Conservation (phyloP, 768 basidiomycete genomes). For the Guyanaporus albipodus region DNA sequence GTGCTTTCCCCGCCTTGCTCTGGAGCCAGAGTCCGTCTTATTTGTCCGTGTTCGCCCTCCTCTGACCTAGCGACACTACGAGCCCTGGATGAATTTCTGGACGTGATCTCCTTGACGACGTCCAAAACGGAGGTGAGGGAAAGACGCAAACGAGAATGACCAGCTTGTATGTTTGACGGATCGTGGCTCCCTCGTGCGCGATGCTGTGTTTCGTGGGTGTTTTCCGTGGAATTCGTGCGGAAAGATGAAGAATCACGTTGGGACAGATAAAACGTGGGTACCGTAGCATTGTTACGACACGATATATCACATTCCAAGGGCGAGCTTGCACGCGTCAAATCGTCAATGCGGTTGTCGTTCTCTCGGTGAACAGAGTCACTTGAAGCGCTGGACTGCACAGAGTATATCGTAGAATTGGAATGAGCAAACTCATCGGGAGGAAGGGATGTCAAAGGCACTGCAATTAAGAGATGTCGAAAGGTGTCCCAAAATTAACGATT, state of each 20-base stretch:
- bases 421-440: not conserved
- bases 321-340: not conserved
- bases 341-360: not conserved
- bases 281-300: conserved; percentile 36
- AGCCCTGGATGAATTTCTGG: conserved; percentile 12
- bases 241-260: not conserved
- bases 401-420: not conserved
- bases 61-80: conserved; percentile 36
- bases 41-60: conserved; percentile 23
- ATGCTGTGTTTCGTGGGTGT: not conserved
- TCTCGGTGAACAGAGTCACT: conserved; percentile 3
- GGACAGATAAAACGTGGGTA: not conserved
- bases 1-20: not conserved
- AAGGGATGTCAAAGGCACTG: conserved; percentile 1
- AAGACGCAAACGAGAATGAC: conserved; percentile 17
- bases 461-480: not conserved
- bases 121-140: conserved; percentile 17
- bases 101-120: conserved; percentile 17
- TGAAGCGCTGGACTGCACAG: conserved; percentile 7
- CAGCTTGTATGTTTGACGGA: not conserved
- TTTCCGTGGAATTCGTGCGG: conserved; percentile 3
- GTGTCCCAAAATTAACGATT: not conserved
- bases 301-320: not conserved
- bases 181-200: not conserved
- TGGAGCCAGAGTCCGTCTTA: conserved; percentile 11